Evolutionary conservation across 139 green algal species (phyloP), one percentile per base, ranked within the genome.

Genomic region (Coccomyxa sp.): DNA sequence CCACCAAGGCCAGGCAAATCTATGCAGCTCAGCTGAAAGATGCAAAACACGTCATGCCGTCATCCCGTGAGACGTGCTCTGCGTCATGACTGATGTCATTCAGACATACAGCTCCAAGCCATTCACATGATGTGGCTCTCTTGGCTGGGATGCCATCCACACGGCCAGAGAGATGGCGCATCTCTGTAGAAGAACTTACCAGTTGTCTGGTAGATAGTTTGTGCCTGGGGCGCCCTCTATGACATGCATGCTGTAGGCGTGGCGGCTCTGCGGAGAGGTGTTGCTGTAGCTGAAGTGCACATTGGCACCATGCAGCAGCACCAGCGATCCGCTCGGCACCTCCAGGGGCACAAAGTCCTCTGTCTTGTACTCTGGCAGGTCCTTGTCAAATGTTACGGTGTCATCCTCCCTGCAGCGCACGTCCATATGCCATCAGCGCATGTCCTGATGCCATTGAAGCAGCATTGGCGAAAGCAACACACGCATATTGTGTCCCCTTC

Each of bases 301-400:
- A 70, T 92, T 90, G 70, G 83, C 82, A 10, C 92, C 94, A 81
- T 98, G 93, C 75, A 98, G 81, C 76, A 98, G 80, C 77, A 98
- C 93, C 33, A 97, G 80, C 3, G 91, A 91, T 18, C 95, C 95
- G 33, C 50, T 33, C 7, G 10, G 16, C 38, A 93, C 91, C 79
- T 95, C 89, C 12, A 98, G 74, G 0, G 94, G 91, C 68, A 86
- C 83, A 78, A 96, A 96, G 7, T 79, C 40, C 0, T 76, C 68
- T 37, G 95, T 73, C n/a, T 93, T 85, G 68, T 89, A 91, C 1
- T 50, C 41, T 0, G 81, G 80, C 10, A 79, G n/a, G 39, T 82
- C 73, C 3, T 39, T 77, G 54, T 92, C 83, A 82, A 95, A 93
- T 3, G 68, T 74, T 6, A 91, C 78, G 10, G 77, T 73, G 71